Percentiles rank a stretch among this genome's conserved stretches.
Conservation (phyloP, 495 filamentous ascomycete species). For the Pyrenula aspistea region DNA sequence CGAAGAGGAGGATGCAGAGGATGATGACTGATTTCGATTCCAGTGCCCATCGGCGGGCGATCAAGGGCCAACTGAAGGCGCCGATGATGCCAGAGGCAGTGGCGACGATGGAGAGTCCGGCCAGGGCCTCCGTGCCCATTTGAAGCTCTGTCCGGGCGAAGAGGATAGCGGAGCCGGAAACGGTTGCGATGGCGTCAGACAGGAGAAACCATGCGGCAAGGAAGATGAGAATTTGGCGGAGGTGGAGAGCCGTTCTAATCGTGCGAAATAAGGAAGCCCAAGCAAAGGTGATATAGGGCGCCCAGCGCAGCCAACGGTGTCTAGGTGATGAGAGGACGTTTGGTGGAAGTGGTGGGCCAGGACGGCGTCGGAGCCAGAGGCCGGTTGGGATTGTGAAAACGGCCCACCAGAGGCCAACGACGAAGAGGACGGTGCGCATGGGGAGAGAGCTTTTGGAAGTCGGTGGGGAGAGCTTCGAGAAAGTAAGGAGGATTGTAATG, state of each 20-base stretch:
- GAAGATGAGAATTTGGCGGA: slow-evolving; percentile 74
- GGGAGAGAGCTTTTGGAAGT: slow-evolving; percentile 27
- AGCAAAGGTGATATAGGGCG: slow-evolving; percentile 53
- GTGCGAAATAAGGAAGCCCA: slow-evolving; percentile 75
- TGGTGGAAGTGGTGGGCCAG: slow-evolving; percentile 56
- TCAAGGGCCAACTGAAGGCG: slow-evolving; percentile 69
- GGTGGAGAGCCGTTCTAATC: slow-evolving; percentile 54
- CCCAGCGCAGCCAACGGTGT: slow-evolving; percentile 20
- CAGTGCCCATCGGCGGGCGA: slow-evolving; percentile 50
- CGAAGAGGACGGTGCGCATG: slow-evolving; percentile 62
- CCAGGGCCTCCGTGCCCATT: slow-evolving; percentile 65
- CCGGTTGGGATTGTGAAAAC: slow-evolving; percentile 69
- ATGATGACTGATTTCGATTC: slow-evolving; percentile 71
- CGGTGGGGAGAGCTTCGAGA: slow-evolving; percentile 47
- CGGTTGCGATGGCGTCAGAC: slow-evolving; percentile 78
- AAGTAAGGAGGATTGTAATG: slow-evolving; percentile 52
- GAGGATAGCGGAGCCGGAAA: slow-evolving; percentile 81
- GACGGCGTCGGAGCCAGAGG: slow-evolving; percentile 72
- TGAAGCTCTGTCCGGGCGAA: slow-evolving; percentile 80
- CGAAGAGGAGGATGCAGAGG: slow-evolving; percentile 69
- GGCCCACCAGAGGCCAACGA: slow-evolving; percentile 84
- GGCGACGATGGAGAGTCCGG: slow-evolving; percentile 72
- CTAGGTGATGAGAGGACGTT: slow-evolving; percentile 3
- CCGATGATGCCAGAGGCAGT: slow-evolving; percentile 68
- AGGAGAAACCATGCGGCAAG: slow-evolving; percentile 81